Evolutionary conservation across 805 yeast genomes (phyloP), one percentile per base, ranked within the genome.

Genomic region (Kluyveromyces siamensis): DNA sequence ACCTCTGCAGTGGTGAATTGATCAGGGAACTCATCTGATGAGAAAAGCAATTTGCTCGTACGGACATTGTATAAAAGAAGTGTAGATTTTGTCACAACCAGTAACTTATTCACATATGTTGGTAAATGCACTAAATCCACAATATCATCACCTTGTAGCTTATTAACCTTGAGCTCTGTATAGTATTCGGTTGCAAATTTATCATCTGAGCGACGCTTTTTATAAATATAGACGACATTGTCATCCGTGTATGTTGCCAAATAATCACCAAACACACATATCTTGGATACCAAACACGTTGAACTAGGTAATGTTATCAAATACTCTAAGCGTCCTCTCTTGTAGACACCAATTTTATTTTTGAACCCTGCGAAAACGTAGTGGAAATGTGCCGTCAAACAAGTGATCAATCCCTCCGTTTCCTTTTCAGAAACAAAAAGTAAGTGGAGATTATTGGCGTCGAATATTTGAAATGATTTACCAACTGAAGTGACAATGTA

Each of bases 401-500:
- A 77, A 25, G 83, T 79, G 54, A 91, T 89, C 49, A 79, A 76
- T 8, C 79, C 62, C 0, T 83, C 75, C 0, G 96, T 84, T 63
- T 86, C 91, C 18, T 76, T 77, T 54, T 81, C 86, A 0, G 96
- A 87, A 11, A 91, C 95, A 67, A 93, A 91, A 19, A 91, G 70
- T 53, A 91, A 71, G 56, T 87, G 93, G 52, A 91, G 71, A 7
- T 86, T 87, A 33, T 91, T 80, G 58, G 86, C 96, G 69, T 93
- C 99, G 61, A 86, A 93, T 27, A 93, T 87, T 65, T 91, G 98
- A 70, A 93, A 87, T 1, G 91, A 76, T 47, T 81, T 75, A 2
- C 97, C 98, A 19, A 93, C 96, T 41, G 87, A 81, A 0, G 98
- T 91, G 16, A 84, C 95, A 38, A 88, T 79, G 59, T 90, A 85